Evolutionary conservation across 1,139 yeast species (phyloP).

Genomic region (Fermentozyma sake): DNA sequence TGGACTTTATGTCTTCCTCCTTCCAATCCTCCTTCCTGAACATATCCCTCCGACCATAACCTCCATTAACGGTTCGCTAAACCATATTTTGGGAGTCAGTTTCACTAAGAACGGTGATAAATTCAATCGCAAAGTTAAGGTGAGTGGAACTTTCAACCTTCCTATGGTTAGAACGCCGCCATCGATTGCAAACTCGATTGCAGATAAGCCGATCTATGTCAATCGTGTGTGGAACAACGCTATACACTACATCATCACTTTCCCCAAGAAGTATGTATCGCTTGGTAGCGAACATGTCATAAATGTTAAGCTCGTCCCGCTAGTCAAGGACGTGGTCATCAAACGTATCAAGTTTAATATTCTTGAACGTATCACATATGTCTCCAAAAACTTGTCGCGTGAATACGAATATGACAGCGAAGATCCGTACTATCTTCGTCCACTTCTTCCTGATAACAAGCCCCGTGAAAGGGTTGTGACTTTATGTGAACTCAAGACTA

Average conservation of each 20-base stretch:
- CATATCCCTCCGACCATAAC: constrained; percentile 67
- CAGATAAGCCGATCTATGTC: constrained; percentile 78
- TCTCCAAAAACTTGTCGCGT: constrained; percentile 48
- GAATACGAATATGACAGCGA: constrained; percentile 57
- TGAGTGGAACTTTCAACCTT: constrained; percentile 29
- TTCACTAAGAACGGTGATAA: constrained; percentile 33
- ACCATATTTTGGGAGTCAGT: constrained; percentile 30
- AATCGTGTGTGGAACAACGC: constrained; percentile 81
- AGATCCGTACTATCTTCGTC: constrained; percentile 31
- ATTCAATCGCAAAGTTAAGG: constrained; percentile 29
- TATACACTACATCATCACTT: constrained; percentile 69
- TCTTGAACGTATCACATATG: constrained; percentile 64
- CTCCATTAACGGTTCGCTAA: constrained; percentile 49
- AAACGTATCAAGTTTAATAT: constrained; percentile 72
- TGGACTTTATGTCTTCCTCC: constrained; percentile 74
- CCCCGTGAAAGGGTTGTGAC: constrained; percentile 52
- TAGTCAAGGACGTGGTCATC: constrained; percentile 61
- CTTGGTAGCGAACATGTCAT: constrained; percentile 60
- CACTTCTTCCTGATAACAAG: constrained; percentile 19
- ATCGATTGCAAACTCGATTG: constrained; percentile 63
- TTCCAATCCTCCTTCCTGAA: constrained; percentile 69
- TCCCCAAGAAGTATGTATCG: constrained; percentile 72
- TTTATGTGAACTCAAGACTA: constrained; percentile 60
- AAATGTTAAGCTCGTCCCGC: constrained; percentile 68
- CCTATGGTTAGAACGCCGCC: constrained; percentile 79